phyloP scores from a whole-genome alignment of 495 filamentous ascomycete species.

The Podospora conica region DNA sequence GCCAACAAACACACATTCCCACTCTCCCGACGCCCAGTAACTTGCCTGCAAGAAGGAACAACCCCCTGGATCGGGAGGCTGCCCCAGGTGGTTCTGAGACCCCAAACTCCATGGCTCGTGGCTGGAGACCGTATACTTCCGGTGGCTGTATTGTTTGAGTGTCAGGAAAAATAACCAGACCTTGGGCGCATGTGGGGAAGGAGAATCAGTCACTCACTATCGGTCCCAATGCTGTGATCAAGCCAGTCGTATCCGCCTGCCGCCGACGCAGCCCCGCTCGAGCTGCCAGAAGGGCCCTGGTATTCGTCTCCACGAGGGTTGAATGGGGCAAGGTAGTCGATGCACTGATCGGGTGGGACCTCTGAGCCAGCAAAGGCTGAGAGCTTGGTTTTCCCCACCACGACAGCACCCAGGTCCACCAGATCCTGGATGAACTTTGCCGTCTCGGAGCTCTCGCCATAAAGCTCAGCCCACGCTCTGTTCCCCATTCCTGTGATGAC shows the following conservation, averaged over 20 bases:
- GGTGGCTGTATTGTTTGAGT: too few species aligned
- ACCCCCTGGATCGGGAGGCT: too few species aligned
- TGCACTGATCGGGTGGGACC: not conserved
- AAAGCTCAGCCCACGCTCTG: not conserved
- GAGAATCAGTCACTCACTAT: not conserved
- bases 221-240: not conserved
- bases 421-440: not conserved
- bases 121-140: too few species aligned
- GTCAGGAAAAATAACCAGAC: too few species aligned
- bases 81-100: too few species aligned
- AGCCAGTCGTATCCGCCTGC: constrained; percentile 3
- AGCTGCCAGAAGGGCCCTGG: constrained; percentile 3
- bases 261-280: not conserved
- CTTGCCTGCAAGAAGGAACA: too few species aligned
- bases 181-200: too few species aligned
- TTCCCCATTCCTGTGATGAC: not conserved
- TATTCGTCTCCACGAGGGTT: constrained; percentile 10
- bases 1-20: too few species aligned
- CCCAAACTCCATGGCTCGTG: too few species aligned
- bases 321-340: constrained; percentile 7
- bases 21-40: too few species aligned
- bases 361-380: not conserved
- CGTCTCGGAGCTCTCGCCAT: not conserved
- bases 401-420: not conserved
- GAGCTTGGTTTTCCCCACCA: constrained; percentile 4